These are phyloP conservation scores for Mortierella sp. DNA, from an alignment of 371 early-diverging fungal species.

Conservation along the genomic window DNA sequence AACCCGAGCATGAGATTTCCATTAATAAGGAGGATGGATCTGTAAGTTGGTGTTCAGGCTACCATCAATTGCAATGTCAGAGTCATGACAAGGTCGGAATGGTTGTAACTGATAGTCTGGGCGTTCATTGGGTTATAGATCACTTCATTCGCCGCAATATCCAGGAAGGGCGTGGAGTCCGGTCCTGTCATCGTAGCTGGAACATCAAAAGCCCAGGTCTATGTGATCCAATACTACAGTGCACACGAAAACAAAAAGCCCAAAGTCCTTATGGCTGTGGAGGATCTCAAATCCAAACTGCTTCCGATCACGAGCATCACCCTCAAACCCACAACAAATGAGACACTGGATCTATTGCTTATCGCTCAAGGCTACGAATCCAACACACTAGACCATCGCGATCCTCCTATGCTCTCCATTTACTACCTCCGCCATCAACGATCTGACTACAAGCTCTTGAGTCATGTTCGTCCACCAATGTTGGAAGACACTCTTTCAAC, in stretches of 20 bases:
- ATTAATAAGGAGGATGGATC: conserved; percentile 9
- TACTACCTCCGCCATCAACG: conserved; percentile 48
- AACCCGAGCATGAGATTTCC: conserved; percentile 22
- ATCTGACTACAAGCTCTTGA: conserved; percentile 37
- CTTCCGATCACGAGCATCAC: conserved; percentile 47
- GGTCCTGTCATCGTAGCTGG: conserved; percentile 44
- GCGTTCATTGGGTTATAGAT: conserved; percentile 12
- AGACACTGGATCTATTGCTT: conserved; percentile 23
- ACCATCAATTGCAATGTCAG: background rate
- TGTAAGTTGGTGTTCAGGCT: conserved; percentile 2
- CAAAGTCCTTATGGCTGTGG: conserved; percentile 29
- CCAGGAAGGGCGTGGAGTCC: conserved; percentile 28
- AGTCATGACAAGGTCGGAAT: background rate
- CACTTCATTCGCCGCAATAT: conserved; percentile 40
- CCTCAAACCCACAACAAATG: conserved; percentile 34
- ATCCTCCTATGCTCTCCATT: conserved; percentile 40
- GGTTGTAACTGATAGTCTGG: background rate
- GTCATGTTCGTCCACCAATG: conserved; percentile 39
- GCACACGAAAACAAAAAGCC: conserved; percentile 21
- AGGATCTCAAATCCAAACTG: conserved; percentile 32
- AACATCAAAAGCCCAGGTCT: conserved; percentile 39
- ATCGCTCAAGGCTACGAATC: conserved; percentile 34
- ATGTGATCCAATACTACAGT: conserved; percentile 36
- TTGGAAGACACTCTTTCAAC: conserved; percentile 27
- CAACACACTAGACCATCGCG: conserved; percentile 9